Conservation (phyloP, 306 rosid genomes). For the Arachis hypogaea region DNA sequence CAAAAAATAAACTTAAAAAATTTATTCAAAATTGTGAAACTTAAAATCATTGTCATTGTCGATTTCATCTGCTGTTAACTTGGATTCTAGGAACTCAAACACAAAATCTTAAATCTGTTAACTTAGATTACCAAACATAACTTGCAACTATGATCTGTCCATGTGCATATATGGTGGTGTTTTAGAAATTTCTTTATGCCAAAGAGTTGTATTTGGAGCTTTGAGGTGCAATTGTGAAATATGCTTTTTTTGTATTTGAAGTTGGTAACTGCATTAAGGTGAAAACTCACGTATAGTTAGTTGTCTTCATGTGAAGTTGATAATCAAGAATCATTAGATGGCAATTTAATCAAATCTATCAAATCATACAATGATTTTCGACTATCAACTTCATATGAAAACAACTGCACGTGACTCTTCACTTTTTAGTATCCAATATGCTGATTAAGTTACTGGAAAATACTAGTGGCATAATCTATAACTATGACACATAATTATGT, state of each 20-base stretch:
- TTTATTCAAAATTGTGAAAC: background rate
- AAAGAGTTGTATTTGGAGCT: background rate
- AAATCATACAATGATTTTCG: too few relatives aligned
- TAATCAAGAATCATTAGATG: too few relatives aligned
- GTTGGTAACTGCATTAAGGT: too few relatives aligned
- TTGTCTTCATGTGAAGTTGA: too few relatives aligned
- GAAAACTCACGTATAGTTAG: too few relatives aligned
- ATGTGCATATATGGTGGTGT: background rate
- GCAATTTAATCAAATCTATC: too few relatives aligned
- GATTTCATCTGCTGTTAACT: background rate
- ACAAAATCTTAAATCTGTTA: background rate
- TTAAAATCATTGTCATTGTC: background rate
- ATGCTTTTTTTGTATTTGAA: too few relatives aligned
- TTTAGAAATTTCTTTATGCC: background rate
- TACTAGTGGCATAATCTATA: background rate
- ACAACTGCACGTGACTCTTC: too few relatives aligned
- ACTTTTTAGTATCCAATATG: too few relatives aligned
- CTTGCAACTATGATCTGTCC: constrained; percentile 12
- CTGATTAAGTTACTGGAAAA: background rate
- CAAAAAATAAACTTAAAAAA: too few relatives aligned
- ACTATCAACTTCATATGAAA: too few relatives aligned
- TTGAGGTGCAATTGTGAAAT: background rate
- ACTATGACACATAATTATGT: background rate
- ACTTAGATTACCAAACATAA: background rate
- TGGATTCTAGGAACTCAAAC: background rate